Evolutionary conservation across 768 basidiomycete species (phyloP).

Genomic region (Mycena chlorophos): DNA sequence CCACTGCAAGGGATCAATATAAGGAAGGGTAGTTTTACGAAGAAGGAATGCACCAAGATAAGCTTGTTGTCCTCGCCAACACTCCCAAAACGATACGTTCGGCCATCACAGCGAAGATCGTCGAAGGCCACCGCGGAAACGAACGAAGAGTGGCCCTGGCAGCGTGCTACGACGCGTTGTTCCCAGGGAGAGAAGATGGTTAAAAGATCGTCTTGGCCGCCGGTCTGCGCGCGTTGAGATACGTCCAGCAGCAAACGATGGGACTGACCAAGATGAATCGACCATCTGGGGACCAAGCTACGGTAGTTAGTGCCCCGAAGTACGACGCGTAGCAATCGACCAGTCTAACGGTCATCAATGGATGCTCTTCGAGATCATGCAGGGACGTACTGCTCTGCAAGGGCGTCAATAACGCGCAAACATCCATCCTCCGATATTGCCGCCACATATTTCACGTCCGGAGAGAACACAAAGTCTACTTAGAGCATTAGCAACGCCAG

Average conservation of each 20-base stretch:
- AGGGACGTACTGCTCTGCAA: slow-evolving; percentile 73
- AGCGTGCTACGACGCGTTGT: slow-evolving; percentile 89
- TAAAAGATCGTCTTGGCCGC: slow-evolving; percentile 94
- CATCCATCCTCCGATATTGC: slow-evolving; percentile 92
- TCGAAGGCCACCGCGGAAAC: slow-evolving; percentile 90
- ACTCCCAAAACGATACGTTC: slow-evolving; percentile 92
- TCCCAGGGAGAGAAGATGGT: slow-evolving; percentile 96
- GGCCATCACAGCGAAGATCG: slow-evolving; percentile 79
- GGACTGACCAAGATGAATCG: slow-evolving; percentile 80
- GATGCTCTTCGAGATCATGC: slow-evolving; percentile 1
- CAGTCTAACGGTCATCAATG: slow-evolving; percentile 51
- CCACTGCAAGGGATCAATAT: slow-evolving; percentile 65
- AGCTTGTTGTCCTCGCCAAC: slow-evolving; percentile 97
- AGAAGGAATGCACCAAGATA: slow-evolving; percentile 61
- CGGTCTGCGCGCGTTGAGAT: slow-evolving; percentile 55
- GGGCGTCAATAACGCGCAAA: slow-evolving; percentile 84
- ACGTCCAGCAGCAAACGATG: slow-evolving; percentile 5
- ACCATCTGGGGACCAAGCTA: slow-evolving; percentile 95
- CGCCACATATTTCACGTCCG: slow-evolving; percentile 88
- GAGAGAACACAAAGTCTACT: slow-evolving; percentile 88
- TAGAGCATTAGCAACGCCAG: not conserved
- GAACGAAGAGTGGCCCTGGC: slow-evolving; percentile 96
- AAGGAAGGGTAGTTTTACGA: slow-evolving; percentile 17
- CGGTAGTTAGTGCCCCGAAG: slow-evolving; percentile 87
- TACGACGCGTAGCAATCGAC: slow-evolving; percentile 93